A percentile compares a stretch with the other conserved stretches of the same genome.
Evolutionary conservation across 139 green algal genomes (phyloP).

Genomic region (Picochlorum sp.): DNA sequence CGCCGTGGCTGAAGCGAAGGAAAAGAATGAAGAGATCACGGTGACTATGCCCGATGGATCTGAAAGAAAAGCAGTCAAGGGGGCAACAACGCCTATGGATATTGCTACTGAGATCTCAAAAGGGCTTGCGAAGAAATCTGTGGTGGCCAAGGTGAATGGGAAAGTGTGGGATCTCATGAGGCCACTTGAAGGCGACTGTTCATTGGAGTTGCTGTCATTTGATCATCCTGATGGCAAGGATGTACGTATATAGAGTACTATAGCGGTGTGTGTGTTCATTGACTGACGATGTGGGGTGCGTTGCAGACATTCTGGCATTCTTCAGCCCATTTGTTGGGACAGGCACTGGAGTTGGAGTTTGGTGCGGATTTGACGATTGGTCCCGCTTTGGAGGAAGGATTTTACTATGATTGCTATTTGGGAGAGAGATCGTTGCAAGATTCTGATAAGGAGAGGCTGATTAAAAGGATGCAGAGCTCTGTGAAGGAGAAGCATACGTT

Average conservation of each 20-base stretch:
- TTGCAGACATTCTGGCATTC: constrained; percentile 95
- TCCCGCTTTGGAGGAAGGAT: constrained; percentile 88
- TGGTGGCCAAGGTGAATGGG: constrained; percentile 82
- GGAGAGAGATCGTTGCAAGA: constrained; percentile 66
- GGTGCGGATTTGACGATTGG: constrained; percentile 94
- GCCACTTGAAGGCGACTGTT: constrained; percentile 81
- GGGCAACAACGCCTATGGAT: constrained; percentile 86
- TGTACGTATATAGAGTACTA: constrained; percentile 29
- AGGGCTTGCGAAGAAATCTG: constrained; percentile 78
- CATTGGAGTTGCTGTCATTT: constrained; percentile 77
- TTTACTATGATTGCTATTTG: constrained; percentile 98
- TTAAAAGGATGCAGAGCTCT: constrained; percentile 66
- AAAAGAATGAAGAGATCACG: constrained; percentile 51
- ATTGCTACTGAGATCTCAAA: constrained; percentile 79
- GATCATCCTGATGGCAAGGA: constrained; percentile 80
- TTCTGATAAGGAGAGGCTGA: constrained; percentile 56
- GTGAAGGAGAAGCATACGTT: constrained; percentile 87
- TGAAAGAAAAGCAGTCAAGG: constrained; percentile 56
- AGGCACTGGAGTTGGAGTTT: constrained; percentile 91
- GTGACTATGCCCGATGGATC: constrained; percentile 70
- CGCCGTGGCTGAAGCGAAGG: constrained; percentile 27
- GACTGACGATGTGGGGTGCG: neutral
- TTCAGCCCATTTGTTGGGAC: constrained; percentile 83
- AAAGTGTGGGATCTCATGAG: constrained; percentile 80
- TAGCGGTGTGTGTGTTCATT: neutral